Percentiles rank a stretch among this genome's conserved stretches.
These are phyloP conservation scores for Ricinus communis DNA, from an alignment of 345 rosid genomes.

Conservation along the genomic window DNA sequence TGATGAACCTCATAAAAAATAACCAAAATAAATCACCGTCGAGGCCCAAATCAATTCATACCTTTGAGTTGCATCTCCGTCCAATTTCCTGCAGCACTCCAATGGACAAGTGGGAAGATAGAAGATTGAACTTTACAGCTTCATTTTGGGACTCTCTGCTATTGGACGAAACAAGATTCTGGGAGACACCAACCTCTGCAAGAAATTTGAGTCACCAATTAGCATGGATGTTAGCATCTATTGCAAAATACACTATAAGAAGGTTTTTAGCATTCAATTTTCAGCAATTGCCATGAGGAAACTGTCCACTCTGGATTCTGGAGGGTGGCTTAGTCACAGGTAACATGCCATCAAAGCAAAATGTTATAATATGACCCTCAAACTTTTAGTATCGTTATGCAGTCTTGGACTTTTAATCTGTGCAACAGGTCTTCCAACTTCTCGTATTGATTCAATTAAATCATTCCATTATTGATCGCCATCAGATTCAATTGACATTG, in stretches of 20 bases:
- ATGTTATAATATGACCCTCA: neutral
- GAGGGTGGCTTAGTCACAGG: no score
- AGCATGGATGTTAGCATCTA: neutral
- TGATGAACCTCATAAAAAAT: conserved; percentile 15
- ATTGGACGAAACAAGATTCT: conserved; percentile 46
- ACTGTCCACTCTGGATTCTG: neutral
- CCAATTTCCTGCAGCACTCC: conserved; percentile 92
- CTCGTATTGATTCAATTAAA: no score
- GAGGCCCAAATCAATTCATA: conserved; percentile 19
- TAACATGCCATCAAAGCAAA: neutral
- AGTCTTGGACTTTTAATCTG: no score
- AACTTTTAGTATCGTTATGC: neutral
- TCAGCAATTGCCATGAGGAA: neutral
- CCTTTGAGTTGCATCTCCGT: conserved; percentile 88
- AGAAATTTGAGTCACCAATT: conserved; percentile 29
- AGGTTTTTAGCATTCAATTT: neutral
- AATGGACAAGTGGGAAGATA: conserved; percentile 63
- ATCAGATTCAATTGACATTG: neutral
- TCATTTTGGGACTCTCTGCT: conserved; percentile 57
- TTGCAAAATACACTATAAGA: neutral
- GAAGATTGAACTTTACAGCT: conserved; percentile 58
- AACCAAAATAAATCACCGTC: conserved; percentile 9
- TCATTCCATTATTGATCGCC: neutral
- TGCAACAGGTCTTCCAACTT: no score
- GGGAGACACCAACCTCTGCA: conserved; percentile 61